These are phyloP conservation scores for Microstegium vimineum DNA, from an alignment of 176 grass and related monocot species.

Conservation along the genomic window DNA sequence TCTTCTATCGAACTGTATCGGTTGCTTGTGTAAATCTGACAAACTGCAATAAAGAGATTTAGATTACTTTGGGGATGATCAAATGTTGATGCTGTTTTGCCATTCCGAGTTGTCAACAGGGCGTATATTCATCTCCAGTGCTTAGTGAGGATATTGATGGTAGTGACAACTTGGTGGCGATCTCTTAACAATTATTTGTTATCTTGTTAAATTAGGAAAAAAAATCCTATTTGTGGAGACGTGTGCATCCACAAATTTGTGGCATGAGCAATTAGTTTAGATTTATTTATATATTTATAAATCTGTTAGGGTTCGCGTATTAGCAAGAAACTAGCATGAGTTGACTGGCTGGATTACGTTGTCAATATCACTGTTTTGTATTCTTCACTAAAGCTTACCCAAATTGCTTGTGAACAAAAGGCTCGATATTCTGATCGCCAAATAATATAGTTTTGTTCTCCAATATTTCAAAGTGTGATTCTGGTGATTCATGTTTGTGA, in stretches of 20 bases:
- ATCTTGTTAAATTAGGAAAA: not conserved
- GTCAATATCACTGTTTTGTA: not conserved
- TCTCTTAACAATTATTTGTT: not conserved
- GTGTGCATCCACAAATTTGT: not conserved
- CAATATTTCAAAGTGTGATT: not conserved
- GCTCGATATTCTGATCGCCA: not conserved
- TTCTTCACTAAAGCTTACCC: not conserved
- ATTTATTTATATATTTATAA: constrained; percentile 1
- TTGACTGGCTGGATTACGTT: not conserved
- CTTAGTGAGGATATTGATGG: not conserved
- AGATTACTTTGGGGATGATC: not conserved
- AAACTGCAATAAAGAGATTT: not conserved
- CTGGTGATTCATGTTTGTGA: not conserved
- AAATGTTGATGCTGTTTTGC: not conserved
- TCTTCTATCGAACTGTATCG: not conserved
- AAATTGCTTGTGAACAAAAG: not conserved
- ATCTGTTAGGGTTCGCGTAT: not conserved
- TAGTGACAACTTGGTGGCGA: not conserved
- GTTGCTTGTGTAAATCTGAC: not conserved
- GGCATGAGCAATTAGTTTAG: not conserved
- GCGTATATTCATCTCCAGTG: not conserved
- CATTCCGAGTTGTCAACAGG: not conserved
- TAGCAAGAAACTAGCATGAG: not conserved
- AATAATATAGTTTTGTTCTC: not conserved
- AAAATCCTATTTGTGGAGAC: not conserved